Base-by-base conservation (phyloP, 2,329 filamentous ascomycete genomes). In the Aplosporella prunicola region DNA sequence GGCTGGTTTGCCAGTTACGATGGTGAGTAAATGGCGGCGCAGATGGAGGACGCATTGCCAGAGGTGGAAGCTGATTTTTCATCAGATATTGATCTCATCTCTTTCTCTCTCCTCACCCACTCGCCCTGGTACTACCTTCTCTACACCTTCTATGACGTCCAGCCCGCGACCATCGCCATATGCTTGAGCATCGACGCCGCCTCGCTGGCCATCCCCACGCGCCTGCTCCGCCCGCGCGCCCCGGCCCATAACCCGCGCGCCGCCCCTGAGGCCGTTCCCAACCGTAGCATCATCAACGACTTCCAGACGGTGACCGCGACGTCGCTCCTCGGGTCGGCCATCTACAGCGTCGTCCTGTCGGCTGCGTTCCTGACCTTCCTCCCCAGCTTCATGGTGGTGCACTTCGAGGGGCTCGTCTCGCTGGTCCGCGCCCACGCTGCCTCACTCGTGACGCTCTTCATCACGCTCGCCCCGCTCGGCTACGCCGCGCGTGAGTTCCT, bases 1-100 rank as follows among this genome's bases (percentile, higher is more conserved):
- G 80, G 75, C 31, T 94, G 86, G 85, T 74, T 73, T 49, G 67
- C 77, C 28, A 70, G 78, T 45, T 83, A 82, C 55, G 85, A 93
- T 58, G 77, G 81, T 61, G 70, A 76, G 64, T 47, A 7, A 8
- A 27, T 32, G n/a, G 22, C 22, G 8, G 22, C n/a, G 22, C 8
- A 11, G 22, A 2, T 24, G 8, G 9, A 11, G 22, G n/a, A 11
- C 9, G 8, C 22, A 9, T 24, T 24, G 22, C 2, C 8, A 24
- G 22, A 11, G 22, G 9, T 24, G 22, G 22, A 9, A n/a, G n/a
- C n/a, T 5, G 5, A 9, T 22, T 14, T 2, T 10, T 50, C 40
- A 47, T 58, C 42, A 63, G 60, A 60, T 51, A 52, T 62, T 41
- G 67, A 69, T 47, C 56, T 68, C 39, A 50, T 56, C 31, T 56